These are phyloP conservation scores for Diaporthe velutina DNA, from an alignment of 2,329 filamentous ascomycete species.

Conservation along the genomic window DNA sequence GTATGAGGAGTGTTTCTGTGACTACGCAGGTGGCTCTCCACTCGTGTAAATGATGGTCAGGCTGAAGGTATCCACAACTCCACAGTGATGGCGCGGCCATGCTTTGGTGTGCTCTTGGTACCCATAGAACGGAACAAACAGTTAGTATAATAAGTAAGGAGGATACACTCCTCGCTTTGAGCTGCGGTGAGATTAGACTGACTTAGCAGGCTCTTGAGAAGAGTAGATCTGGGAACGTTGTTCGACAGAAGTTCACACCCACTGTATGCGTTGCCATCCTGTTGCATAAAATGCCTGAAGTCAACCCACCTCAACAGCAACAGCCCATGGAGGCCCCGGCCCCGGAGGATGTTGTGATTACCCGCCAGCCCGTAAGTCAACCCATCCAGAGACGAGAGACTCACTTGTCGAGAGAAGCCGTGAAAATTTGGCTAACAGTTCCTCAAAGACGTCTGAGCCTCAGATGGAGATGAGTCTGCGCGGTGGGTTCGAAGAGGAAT, in stretches of 20 bases:
- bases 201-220: not conserved
- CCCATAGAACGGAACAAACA: not conserved
- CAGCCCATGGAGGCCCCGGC: conserved; percentile 34
- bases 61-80: conserved; percentile 15
- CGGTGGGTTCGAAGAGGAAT: conserved; percentile 37
- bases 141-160: not conserved
- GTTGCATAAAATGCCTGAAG: conserved; percentile 34
- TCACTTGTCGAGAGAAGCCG: not conserved
- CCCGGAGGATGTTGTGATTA: not conserved
- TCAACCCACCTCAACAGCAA: conserved; percentile 36
- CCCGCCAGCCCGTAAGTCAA: conserved; percentile 33
- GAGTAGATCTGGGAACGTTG: not conserved
- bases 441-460: conserved; percentile 23
- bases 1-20: not conserved
- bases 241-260: not conserved
- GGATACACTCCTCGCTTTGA: not conserved
- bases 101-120: not conserved
- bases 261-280: not conserved
- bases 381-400: not conserved
- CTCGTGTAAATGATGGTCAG: conserved; percentile 22
- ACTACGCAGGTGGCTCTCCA: conserved; percentile 11
- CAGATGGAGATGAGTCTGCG: conserved; percentile 36
- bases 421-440: not conserved
- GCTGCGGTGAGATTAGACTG: not conserved
- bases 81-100: conserved; percentile 25